Conservation (phyloP, 345 rosid genomes). For the Syzygium oleosum region DNA sequence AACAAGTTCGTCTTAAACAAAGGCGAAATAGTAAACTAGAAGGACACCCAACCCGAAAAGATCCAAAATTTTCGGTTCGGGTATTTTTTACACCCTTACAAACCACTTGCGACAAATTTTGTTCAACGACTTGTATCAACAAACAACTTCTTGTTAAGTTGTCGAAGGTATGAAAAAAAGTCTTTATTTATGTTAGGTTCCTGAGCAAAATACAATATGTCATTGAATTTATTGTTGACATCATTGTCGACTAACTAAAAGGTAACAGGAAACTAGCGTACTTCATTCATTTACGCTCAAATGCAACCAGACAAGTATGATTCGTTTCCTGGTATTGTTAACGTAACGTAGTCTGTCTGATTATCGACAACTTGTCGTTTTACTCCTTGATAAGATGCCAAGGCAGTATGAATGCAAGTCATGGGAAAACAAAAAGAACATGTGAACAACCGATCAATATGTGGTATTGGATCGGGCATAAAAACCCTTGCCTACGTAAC, state of each 20-base stretch:
- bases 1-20: not conserved
- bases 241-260: not conserved
- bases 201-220: not conserved
- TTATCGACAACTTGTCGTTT: not conserved
- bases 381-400: not conserved
- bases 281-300: not conserved
- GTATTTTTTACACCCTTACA: not conserved
- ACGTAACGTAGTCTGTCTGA: no score
- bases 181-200: not conserved
- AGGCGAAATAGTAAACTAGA: not conserved
- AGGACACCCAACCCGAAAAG: not conserved
- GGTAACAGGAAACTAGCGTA: not conserved
- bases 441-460: not conserved
- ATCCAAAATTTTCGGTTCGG: not conserved
- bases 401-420: not conserved
- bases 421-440: not conserved
- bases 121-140: not conserved
- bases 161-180: not conserved
- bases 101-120: not conserved
- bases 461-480: not conserved
- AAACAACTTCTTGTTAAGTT: not conserved
- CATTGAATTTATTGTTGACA: not conserved
- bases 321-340: not conserved
- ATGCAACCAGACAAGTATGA: not conserved
- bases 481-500: not conserved